These are phyloP conservation scores for Yamadazyma buinensis DNA, from an alignment of 1,139 yeast genomes.

Conservation along the genomic window DNA sequence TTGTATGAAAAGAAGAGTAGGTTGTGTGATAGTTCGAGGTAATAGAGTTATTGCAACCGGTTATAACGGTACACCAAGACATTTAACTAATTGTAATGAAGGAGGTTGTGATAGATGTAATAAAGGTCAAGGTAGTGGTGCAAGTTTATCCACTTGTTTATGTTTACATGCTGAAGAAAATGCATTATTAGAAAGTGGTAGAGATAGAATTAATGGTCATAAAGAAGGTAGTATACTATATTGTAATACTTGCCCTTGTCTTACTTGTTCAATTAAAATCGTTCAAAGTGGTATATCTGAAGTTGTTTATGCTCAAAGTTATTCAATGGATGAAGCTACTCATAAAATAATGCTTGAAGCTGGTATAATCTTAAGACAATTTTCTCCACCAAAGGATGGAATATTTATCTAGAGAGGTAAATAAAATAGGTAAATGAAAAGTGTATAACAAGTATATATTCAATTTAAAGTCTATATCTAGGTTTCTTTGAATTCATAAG, in stretches of 20 bases:
- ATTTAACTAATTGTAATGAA: constrained; percentile 81
- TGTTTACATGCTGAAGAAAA: constrained; percentile 98
- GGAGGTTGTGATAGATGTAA: constrained; percentile 95
- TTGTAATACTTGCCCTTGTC: constrained; percentile 96
- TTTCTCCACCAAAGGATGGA: constrained; percentile 55
- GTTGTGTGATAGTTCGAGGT: constrained; percentile 88
- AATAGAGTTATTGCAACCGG: constrained; percentile 92
- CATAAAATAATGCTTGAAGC: constrained; percentile 71
- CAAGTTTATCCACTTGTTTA: constrained; percentile 69
- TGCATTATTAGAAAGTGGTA: constrained; percentile 89
- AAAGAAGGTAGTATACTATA: constrained; percentile 58
- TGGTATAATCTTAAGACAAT: constrained; percentile 71
- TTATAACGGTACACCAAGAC: constrained; percentile 94
- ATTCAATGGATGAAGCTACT: constrained; percentile 82
- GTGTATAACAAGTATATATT: background rate
- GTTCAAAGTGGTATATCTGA: constrained; percentile 89
- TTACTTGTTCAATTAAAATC: constrained; percentile 91
- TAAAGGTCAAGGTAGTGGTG: constrained; percentile 59
- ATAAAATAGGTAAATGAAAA: background rate
- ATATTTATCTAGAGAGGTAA: constrained; percentile 25
- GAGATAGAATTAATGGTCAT: constrained; percentile 58
- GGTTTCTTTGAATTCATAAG: constrained; percentile 62
- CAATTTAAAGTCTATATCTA: constrained; percentile 17
- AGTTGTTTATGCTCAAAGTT: constrained; percentile 91
- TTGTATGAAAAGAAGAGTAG: constrained; percentile 96